phyloP scores from a whole-genome alignment of 352 stramenopile genomes.

The Phytophthora meadii region DNA sequence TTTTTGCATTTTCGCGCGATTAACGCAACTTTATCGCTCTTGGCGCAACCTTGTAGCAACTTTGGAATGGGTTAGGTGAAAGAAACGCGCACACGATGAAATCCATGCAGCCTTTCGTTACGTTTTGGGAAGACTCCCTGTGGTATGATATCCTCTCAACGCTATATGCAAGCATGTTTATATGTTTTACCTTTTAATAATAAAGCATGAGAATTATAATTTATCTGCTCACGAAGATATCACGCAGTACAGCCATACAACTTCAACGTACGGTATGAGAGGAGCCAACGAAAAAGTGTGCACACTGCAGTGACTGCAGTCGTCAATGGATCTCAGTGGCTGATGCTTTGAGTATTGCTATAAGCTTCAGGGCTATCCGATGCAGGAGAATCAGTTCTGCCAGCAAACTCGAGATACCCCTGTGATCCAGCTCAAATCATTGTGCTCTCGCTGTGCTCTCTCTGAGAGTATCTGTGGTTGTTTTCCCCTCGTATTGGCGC shows the following conservation, averaged over 20 bases:
- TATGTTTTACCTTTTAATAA: neutral
- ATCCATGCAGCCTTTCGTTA: slow-evolving; percentile 9
- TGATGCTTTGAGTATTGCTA: too few relatives aligned
- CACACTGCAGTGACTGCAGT: neutral
- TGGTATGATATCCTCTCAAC: slow-evolving; percentile 1
- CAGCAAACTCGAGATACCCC: neutral
- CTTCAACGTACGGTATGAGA: slow-evolving; percentile 12
- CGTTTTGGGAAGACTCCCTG: too few relatives aligned
- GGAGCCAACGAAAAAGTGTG: neutral
- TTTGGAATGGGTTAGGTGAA: neutral
- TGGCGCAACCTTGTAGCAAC: slow-evolving; percentile 18
- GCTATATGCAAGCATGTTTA: neutral
- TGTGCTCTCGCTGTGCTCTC: neutral
- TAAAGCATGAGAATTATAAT: neutral
- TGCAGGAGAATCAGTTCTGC: too few relatives aligned
- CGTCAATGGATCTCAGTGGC: neutral
- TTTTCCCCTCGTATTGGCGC: slow-evolving; percentile 1
- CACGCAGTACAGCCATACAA: neutral
- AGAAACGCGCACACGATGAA: slow-evolving; percentile 21
- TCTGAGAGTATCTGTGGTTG: neutral
- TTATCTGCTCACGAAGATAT: neutral
- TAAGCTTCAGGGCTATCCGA: too few relatives aligned
- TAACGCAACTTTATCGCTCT: slow-evolving; percentile 8
- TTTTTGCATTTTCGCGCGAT: slow-evolving; percentile 28
- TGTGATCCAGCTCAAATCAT: neutral